These are phyloP conservation scores for Coemansia aciculifera DNA, from an alignment of 192 early-diverging fungal genomes.

Conservation along the genomic window DNA sequence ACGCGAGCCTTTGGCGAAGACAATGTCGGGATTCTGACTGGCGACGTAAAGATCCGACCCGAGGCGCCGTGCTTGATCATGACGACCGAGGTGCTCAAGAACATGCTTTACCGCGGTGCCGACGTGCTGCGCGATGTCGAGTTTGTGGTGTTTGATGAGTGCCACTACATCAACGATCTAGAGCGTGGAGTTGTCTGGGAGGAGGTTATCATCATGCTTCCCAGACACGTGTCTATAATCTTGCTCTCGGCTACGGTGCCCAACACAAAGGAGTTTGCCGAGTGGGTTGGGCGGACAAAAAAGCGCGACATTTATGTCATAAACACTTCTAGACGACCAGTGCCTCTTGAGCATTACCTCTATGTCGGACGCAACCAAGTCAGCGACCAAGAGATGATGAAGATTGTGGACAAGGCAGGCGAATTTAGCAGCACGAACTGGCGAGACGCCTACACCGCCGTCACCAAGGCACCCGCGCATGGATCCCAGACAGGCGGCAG, in stretches of 20 bases:
- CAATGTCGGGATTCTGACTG: constrained; percentile 94
- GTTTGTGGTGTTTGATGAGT: constrained; percentile 99
- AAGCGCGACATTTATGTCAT: constrained; percentile 98
- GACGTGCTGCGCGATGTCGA: constrained; percentile 97
- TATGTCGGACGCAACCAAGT: constrained; percentile 60
- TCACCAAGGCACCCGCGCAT: constrained; percentile 59
- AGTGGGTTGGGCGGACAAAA: constrained; percentile 98
- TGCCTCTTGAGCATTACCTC: constrained; percentile 93
- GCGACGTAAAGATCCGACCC: constrained; percentile 94
- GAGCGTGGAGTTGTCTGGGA: constrained; percentile 99
- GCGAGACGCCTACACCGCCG: constrained; percentile 73
- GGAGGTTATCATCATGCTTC: constrained; percentile 99
- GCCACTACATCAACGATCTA: constrained; percentile 95
- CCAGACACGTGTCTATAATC: constrained; percentile 91
- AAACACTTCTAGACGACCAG: constrained; percentile 86
- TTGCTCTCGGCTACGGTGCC: constrained; percentile 96
- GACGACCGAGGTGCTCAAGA: constrained; percentile 97
- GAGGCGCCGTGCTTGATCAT: constrained; percentile 97
- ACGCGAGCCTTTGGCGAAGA: constrained; percentile 80
- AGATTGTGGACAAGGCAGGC: constrained; percentile 80
- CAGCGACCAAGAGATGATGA: constrained; percentile 73
- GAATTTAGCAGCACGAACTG: constrained; percentile 52
- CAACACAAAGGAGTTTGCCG: constrained; percentile 98
- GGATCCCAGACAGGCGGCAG: constrained; percentile 44
- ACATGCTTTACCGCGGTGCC: constrained; percentile 97